Evolutionary conservation across 805 yeast species (phyloP), one percentile per base, ranked within the genome.

Genomic region (Komagataella mondaviorum): DNA sequence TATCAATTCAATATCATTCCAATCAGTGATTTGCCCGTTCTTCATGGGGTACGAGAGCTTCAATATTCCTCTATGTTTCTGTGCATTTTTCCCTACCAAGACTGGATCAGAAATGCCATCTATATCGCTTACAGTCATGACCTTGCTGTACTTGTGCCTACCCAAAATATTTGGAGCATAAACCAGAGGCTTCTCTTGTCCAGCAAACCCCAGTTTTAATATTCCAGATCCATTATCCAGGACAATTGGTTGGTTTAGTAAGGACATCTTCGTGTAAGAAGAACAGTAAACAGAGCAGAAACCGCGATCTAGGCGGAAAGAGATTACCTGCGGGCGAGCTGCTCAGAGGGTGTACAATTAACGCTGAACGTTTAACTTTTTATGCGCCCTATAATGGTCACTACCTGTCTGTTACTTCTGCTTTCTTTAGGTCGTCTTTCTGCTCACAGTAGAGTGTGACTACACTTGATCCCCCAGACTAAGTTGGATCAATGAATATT

Each of bases 201-300:
- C 96, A 0, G 96, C 95, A 65, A 90, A 87, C 1, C 98, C 97
- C 1, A 95, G 87, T 62, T 88, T 85, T 51, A 90, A 71, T 44
- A 76, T 74, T 1, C 96, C 95, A 3, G 96, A 83, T 6, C 98
- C 96, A 66, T 81, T 83, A 62, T 85, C 91, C n/a, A 85, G 67
- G 44, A 85, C 88, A 39, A 85, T 71, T 3, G 90, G 89, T 63
- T 85, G 91, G 59, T 83, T 83, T 51, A 77, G 71, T 20, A 80
- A 50, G 3, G 39, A 30, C 39, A 16, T 53, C 23, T 45, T 4
- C 14, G 39, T 30, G 39, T 14, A 10, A 10, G 20, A 30, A 10
- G 39, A 30, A 30, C 39, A 20, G 39, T 30, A 30, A 30, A 30
- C 39, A 30, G 39, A 10, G 39, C 10, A 30, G 14, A 30, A 30